Evolutionary conservation across 2,329 filamentous ascomycete species (phyloP), one percentile per base, ranked within the genome.

Genomic region (Claviceps capensis): DNA sequence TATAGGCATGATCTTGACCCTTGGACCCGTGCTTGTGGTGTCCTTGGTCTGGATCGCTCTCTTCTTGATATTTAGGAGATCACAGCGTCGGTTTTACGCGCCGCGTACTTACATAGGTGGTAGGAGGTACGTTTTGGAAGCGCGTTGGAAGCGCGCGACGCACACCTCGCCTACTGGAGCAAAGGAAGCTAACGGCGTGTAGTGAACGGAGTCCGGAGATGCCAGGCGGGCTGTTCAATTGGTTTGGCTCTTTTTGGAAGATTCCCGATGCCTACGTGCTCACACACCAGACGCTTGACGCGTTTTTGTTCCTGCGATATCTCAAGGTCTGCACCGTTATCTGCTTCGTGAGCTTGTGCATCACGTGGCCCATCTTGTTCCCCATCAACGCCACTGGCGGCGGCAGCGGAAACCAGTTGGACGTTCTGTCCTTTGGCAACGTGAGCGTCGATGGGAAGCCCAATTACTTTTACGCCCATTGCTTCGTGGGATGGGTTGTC

Each of bases 291-390:
- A 89, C 88, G 2, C 78, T 97, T 56, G 91, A 97, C 65, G 83
- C 85, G 36, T 97, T 89, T 65, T 79, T 96, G 26, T 88, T 94
- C 62, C 77, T 96, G 46, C 86, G 90, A 45, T 94, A 89, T 63
- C 73, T 97, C 54, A 85, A 88, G 61, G 80, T 93, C 51, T 72
- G 83, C 30, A 79, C 84, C 51, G 76, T 85, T 59, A 86, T 93
- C 58, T 90, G 85, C 67, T 75, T 95, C 49, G 82, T 90, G 14
- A 91, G 90, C 54, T 82, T 82, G 60, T 74, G 75, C 60, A 81
- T 97, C 48, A 91, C 88, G 23, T 95, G 87, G 84, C 89, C 90
- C 0, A 76, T 96, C 47, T 71, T 97, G 26, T 86, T 81, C 59
- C 88, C 90, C 0, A 72, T 96, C 66, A 93, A 96, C 67, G 83